These are phyloP conservation scores for Pichia sp. DNA, from an alignment of 1,139 yeast species.

Conservation along the genomic window DNA sequence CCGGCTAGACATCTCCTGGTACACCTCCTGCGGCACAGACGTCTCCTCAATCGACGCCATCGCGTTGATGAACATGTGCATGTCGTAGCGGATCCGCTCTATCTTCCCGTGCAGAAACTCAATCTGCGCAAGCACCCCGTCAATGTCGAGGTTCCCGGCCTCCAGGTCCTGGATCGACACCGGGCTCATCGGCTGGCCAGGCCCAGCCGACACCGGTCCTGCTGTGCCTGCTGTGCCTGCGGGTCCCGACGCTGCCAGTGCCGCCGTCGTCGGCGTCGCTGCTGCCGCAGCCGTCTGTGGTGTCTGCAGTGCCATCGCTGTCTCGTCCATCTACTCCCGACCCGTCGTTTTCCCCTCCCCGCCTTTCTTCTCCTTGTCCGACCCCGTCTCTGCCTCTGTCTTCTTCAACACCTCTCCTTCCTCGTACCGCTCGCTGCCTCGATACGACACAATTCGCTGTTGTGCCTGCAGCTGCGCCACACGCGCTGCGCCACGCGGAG, in stretches of 20 bases:
- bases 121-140: conserved; percentile 34
- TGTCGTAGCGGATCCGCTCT: conserved; percentile 28
- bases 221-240: neutral
- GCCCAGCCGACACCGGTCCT: conserved; percentile 14
- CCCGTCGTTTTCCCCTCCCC: neutral
- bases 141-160: conserved; percentile 33
- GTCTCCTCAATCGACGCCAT: conserved; percentile 29
- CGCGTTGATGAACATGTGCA: conserved; percentile 27
- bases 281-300: neutral
- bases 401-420: neutral
- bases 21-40: conserved; percentile 16
- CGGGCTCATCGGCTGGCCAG: conserved; percentile 20
- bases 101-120: conserved; percentile 30
- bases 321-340: neutral
- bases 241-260: too few species aligned
- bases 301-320: neutral
- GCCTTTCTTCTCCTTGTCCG: neutral
- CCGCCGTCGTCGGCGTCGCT: neutral
- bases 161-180: conserved; percentile 35
- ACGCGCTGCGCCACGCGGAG: neutral
- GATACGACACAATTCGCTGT: neutral
- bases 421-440: neutral
- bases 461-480: neutral
- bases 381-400: too few species aligned
- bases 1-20: neutral